phyloP scores from a whole-genome alignment of 352 stramenopile genomes.

The Pythium apleroticum region DNA sequence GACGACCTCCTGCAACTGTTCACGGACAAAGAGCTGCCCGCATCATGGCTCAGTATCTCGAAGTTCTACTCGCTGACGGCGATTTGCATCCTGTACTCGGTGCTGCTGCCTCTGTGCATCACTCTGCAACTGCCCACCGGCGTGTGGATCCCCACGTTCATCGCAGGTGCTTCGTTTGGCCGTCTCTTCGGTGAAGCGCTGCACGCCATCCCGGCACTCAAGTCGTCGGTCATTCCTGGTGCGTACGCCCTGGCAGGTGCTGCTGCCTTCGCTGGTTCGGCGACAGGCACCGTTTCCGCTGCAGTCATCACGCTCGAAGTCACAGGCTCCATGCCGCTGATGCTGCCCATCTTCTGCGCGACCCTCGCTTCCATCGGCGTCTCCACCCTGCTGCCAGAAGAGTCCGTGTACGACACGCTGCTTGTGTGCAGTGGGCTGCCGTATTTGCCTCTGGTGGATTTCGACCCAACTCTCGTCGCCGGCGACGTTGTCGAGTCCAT shows the following conservation, averaged over 20 bases:
- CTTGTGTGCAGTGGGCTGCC: constrained; percentile 69
- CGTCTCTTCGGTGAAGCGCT: constrained; percentile 75
- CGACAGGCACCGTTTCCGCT: constrained; percentile 77
- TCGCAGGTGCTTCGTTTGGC: constrained; percentile 78
- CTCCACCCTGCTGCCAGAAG: constrained; percentile 59
- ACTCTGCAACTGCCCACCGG: constrained; percentile 79
- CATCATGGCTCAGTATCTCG: constrained; percentile 49
- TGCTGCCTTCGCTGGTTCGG: constrained; percentile 63
- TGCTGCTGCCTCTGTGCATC: constrained; percentile 80
- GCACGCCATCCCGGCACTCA: constrained; percentile 9
- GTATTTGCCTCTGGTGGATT: constrained; percentile 84
- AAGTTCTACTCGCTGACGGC: constrained; percentile 66
- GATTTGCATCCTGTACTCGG: constrained; percentile 49
- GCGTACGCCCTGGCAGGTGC: constrained; percentile 80
- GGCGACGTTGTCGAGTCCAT: constrained; percentile 72
- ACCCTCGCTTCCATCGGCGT: constrained; percentile 67
- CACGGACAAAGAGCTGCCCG: constrained; percentile 44
- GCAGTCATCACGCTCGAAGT: constrained; percentile 89
- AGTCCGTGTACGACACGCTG: constrained; percentile 86
- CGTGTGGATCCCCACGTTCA: constrained; percentile 85
- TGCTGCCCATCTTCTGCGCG: constrained; percentile 80
- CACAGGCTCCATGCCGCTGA: constrained; percentile 78
- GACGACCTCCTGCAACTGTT: constrained; percentile 67
- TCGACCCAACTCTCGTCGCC: constrained; percentile 52
- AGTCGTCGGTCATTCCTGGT: constrained; percentile 42